These are phyloP conservation scores for Neofusicoccum cordaticola DNA, from an alignment of 2,329 filamentous ascomycete genomes.

Conservation along the genomic window DNA sequence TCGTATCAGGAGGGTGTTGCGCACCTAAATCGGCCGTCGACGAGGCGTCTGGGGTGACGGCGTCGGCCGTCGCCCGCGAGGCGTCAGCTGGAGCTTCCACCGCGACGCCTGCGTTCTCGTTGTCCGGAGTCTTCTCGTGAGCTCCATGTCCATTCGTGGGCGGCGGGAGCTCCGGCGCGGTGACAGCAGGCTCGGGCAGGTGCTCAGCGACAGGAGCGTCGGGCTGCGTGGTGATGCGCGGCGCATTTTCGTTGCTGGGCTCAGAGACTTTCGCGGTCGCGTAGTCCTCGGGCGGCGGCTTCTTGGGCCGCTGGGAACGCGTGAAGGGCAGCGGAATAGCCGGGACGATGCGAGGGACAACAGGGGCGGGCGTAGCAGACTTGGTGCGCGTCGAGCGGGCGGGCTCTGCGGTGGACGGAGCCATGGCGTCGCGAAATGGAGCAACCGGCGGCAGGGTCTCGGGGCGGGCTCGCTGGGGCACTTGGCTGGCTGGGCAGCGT, in stretches of 20 bases:
- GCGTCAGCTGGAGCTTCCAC: neutral
- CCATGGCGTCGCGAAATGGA: constrained; percentile 24
- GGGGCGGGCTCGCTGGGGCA: too few relatives aligned
- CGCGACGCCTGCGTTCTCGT: neutral
- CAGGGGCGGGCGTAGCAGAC: constrained; percentile 24
- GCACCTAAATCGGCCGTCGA: neutral
- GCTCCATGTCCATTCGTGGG: neutral
- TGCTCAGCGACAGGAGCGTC: neutral
- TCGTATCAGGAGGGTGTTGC: neutral
- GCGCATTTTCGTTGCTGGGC: neutral
- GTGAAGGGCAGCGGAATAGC: constrained; percentile 37
- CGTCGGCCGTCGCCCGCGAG: neutral
- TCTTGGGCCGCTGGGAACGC: constrained; percentile 20
- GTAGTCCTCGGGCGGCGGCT: neutral
- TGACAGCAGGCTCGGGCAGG: neutral
- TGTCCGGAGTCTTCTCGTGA: neutral
- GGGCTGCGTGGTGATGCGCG: neutral
- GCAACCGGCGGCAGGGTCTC: neutral
- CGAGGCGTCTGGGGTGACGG: neutral
- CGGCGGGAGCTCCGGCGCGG: neutral
- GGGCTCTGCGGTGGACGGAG: constrained; percentile 27
- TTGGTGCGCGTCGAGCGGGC: constrained; percentile 25
- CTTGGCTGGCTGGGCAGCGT: constrained; percentile 25
- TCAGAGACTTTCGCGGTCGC: neutral
- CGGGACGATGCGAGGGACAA: constrained; percentile 34